phyloP scores from a whole-genome alignment of 768 basidiomycete genomes.

The Pisolithus orientalis region DNA sequence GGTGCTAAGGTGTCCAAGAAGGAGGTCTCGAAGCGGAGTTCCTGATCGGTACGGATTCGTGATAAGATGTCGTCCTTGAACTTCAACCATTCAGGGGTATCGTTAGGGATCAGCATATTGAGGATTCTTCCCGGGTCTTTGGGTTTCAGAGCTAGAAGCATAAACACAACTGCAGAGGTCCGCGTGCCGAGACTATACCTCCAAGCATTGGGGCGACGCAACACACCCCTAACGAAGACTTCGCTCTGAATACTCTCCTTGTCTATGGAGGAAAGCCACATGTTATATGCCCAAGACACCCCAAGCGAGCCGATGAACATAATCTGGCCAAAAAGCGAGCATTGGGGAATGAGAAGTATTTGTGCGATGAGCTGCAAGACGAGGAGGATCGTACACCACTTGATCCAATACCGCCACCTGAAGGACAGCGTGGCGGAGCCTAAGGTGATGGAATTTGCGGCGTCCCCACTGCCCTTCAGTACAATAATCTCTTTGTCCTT shows the following conservation, averaged over 20 bases:
- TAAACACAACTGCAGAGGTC: slow-evolving; percentile 4
- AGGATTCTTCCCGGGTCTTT: background rate
- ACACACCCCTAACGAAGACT: slow-evolving; percentile 20
- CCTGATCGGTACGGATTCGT: background rate
- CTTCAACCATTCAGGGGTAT: slow-evolving; percentile 3
- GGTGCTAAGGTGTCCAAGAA: background rate
- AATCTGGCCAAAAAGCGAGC: slow-evolving; percentile 27
- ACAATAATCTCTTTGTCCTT: slow-evolving; percentile 19
- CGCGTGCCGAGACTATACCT: slow-evolving; percentile 3
- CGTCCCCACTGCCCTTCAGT: slow-evolving; percentile 21
- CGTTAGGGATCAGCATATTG: slow-evolving; percentile 3
- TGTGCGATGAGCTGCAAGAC: slow-evolving; percentile 24
- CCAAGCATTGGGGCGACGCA: background rate
- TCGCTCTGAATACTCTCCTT: slow-evolving; percentile 15
- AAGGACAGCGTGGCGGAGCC: slow-evolving; percentile 19
- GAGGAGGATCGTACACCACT: slow-evolving; percentile 21
- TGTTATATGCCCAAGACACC: slow-evolving; percentile 29
- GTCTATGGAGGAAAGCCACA: slow-evolving; percentile 26
- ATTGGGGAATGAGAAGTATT: slow-evolving; percentile 28
- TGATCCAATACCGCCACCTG: slow-evolving; percentile 9
- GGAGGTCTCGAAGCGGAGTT: background rate
- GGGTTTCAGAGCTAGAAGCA: slow-evolving; percentile 1
- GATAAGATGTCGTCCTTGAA: background rate
- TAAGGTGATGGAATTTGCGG: slow-evolving; percentile 25
- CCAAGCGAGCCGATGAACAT: slow-evolving; percentile 28